Conservation (phyloP, 805 yeast species). For the Peterozyma toletana region DNA sequence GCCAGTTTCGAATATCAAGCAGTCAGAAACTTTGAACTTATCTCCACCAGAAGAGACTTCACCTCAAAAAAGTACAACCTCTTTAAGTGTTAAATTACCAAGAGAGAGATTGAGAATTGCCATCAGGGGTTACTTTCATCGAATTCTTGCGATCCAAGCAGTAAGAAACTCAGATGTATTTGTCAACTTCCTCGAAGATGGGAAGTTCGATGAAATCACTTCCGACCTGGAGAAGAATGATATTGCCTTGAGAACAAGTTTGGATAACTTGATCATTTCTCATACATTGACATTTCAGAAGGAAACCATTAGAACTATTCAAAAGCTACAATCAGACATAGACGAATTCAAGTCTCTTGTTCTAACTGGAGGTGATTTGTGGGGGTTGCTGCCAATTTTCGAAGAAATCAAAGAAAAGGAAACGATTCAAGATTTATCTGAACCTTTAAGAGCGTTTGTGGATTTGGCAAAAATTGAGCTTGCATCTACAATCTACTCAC, state of each 20-base stretch:
- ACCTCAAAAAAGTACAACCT: not conserved
- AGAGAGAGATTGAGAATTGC: conserved; percentile 77
- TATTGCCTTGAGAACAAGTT: conserved; percentile 44
- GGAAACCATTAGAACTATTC: conserved; percentile 29
- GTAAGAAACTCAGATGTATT: conserved; percentile 47
- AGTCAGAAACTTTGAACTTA: not conserved
- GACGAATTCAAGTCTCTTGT: conserved; percentile 27
- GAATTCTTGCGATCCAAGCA: conserved; percentile 45
- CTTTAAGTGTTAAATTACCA: conserved; percentile 27
- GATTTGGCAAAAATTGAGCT: conserved; percentile 80
- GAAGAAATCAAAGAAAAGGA: conserved; percentile 53
- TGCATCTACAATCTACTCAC: conserved; percentile 76
- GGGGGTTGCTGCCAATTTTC: conserved; percentile 57
- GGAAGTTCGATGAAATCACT: conserved; percentile 29
- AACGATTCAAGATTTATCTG: conserved; percentile 51
- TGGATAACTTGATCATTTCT: conserved; percentile 50
- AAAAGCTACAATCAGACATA: conserved; percentile 28
- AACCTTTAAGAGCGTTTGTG: conserved; percentile 59
- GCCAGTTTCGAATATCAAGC: not conserved
- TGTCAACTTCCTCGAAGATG: conserved; percentile 41
- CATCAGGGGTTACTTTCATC: conserved; percentile 62
- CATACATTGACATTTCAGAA: conserved; percentile 70
- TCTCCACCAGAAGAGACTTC: too few species aligned
- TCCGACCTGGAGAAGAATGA: conserved; percentile 41
- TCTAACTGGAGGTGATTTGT: conserved; percentile 20